phyloP scores from a whole-genome alignment of 176 grass and related monocot genomes.

The Rhynchospora tenuis region DNA sequence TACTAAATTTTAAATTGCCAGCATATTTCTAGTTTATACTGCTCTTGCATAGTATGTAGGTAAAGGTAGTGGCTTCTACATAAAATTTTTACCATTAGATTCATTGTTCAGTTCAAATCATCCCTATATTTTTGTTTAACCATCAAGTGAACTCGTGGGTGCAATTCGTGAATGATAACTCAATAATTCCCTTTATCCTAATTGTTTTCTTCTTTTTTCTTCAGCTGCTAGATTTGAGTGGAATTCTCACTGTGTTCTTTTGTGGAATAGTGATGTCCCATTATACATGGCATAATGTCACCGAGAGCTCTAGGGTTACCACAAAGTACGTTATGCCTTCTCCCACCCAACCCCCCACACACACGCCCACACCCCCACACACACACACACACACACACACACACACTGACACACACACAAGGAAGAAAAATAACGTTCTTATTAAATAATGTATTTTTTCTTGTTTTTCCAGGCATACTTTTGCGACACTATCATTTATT shows the following conservation, averaged over 20 bases:
- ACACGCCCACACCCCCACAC: neutral
- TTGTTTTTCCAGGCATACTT: slow-evolving; percentile 62
- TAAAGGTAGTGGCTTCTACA: neutral
- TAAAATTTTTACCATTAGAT: neutral
- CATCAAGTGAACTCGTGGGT: neutral
- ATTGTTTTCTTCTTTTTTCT: slow-evolving; percentile 33
- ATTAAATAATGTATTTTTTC: slow-evolving; percentile 8
- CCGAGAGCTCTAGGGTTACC: slow-evolving; percentile 87
- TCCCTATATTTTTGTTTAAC: neutral
- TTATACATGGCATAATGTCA: slow-evolving; percentile 99
- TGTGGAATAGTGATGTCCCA: slow-evolving; percentile 99
- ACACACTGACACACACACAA: no score
- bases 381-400: no score
- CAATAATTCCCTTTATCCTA: neutral
- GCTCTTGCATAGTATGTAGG: neutral
- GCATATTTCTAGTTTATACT: neutral
- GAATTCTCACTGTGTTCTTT: slow-evolving; percentile 95
- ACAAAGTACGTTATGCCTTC: slow-evolving; percentile 57
- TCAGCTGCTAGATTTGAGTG: slow-evolving; percentile 90
- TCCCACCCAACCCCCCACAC: neutral
- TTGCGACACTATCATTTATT: slow-evolving; percentile 94
- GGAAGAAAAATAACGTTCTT: neutral
- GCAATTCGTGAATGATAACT: neutral
- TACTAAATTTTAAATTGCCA: neutral
- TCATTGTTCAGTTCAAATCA: neutral